Base-by-base conservation (phyloP, 2,329 filamentous ascomycete species). In the Venturia pyrina region DNA sequence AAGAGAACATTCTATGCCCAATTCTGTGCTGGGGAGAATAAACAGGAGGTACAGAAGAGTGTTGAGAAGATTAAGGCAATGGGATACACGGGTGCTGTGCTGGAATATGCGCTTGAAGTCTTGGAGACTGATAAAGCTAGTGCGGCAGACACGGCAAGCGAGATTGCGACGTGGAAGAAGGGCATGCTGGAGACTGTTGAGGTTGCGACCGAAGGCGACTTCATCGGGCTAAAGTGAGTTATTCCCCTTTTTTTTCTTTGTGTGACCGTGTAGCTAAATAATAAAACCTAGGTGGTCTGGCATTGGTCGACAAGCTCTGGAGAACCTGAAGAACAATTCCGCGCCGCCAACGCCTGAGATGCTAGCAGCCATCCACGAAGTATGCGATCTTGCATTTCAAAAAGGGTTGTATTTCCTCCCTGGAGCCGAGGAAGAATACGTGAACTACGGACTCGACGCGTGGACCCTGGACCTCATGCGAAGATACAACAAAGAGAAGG, bases 1-100 rank as follows among this genome's bases (percentile, higher is more conserved):
- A 91, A 92, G 74, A 85, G 87, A 73, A 96, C 91, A 0, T 92
- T 96, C 71, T 96, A 96, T 75, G 86, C 87, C 32, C 93, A 97
- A 72, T 97, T 96, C 76, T 97, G 93, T 75, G 91, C 90, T 0
- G 93, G 93, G 37, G 89, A 92, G 76, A 89, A 85, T 62, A 80
- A 83, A 0, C 71, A 75, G 1, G 90, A 96, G 75, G 88, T 96
- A 1, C 79, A 81, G 53, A 77, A 74, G 40, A 92, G 89, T 0
- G 84, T 91, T 40, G 73, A 81, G 1, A 79, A 82, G 1, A 80
- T 96, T 11, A 90, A 91, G 75, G 75, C 80, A 41, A 86, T 93
- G 57, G 93, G 93, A 1, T 96, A 91, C 73, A 85, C 84, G 32
- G 93, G 92, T 15, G 89, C 96, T 6, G 91, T 96, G 65, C 81